Conservation (phyloP, 2,329 filamentous ascomycete species). For the Canariomyces notabilis region DNA sequence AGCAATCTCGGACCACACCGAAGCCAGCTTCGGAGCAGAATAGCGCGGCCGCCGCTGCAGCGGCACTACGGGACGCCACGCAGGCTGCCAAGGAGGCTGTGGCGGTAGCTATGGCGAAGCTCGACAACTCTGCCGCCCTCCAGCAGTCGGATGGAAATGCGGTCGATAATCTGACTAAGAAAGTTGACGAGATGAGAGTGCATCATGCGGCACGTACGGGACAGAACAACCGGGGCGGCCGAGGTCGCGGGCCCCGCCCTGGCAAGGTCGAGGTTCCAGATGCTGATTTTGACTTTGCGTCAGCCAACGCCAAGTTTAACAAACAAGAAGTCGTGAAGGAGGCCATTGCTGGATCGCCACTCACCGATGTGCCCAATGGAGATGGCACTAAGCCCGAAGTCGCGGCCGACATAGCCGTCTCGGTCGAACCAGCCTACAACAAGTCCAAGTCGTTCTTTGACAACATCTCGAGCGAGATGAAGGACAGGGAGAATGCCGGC, state of each 20-base stretch:
- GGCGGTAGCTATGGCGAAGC: conserved; percentile 77
- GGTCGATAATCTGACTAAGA: conserved; percentile 67
- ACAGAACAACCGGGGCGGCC: conserved; percentile 42
- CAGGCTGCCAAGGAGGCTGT: conserved; percentile 69
- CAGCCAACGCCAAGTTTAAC: conserved; percentile 82
- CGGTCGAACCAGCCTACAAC: conserved; percentile 65
- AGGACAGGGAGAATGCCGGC: conserved; percentile 70
- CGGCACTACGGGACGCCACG: conserved; percentile 60
- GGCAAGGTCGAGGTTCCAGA: conserved; percentile 82
- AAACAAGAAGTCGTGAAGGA: conserved; percentile 84
- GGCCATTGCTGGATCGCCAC: conserved; percentile 73
- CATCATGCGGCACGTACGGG: conserved; percentile 52
- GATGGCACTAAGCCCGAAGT: conserved; percentile 17
- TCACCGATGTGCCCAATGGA: conserved; percentile 46
- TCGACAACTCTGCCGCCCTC: conserved; percentile 39
- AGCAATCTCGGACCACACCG: conserved; percentile 27
- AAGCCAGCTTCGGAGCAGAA: conserved; percentile 36
- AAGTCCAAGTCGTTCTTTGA: conserved; percentile 92
- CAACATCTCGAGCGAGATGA: conserved; percentile 92
- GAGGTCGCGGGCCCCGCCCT: conserved; percentile 42
- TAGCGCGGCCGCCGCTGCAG: conserved; percentile 34
- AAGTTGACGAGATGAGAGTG: conserved; percentile 71
- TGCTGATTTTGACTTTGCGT: conserved; percentile 88
- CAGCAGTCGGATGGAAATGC: conserved; percentile 39
- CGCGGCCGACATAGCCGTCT: conserved; percentile 36